Base-by-base conservation (phyloP, 257 asterid species). In the Ligustrum vulgare region DNA sequence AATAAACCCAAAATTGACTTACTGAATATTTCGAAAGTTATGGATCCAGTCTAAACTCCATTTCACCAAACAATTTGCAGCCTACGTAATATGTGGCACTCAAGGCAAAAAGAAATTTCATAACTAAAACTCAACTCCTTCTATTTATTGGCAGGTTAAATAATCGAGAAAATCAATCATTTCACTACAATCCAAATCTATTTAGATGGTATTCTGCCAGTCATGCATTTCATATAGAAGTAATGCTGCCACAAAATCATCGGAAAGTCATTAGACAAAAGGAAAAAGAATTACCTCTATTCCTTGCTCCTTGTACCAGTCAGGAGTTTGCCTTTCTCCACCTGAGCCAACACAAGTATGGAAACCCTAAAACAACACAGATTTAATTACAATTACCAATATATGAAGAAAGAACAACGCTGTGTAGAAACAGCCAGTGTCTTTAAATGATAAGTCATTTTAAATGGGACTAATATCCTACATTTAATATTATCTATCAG, bases 241-340 rank as follows among this genome's bases (percentile, higher is more conserved):
- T 60, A 9, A 60, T 22, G 67, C 28, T 3, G 16, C 67, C 28
- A 60, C 66, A 58, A 58, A 22, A 58, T 11, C 66, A 23, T 23
- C 32, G 15, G 7, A 47, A 47, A 15, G 16, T 47, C 22, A 47
- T 13, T 47, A 47, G 58, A 10, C 35, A 64, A 34, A 69, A 1
- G 31, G 31, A 28, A 28, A 28, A 28, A 28, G 31, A 28, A 70
- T 82, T 84, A 94, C 98, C 95, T 94, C 98, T 82, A 94, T 92
- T 81, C 98, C 98, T 79, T 92, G 91, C 84, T 92, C 97, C 82
- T 87, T 90, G 90, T 94, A 94, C 98, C 98, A 94, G 35, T 94
- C 98, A 68, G 98, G 97, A n/a, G 96, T 94, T 87, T 94, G 98
- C 78, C 97, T 90, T 75, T 89, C 95, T 69, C 98, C 96, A 72